Base-by-base conservation (phyloP, 2,329 filamentous ascomycete species). In the Cladorrhinum sp. region DNA sequence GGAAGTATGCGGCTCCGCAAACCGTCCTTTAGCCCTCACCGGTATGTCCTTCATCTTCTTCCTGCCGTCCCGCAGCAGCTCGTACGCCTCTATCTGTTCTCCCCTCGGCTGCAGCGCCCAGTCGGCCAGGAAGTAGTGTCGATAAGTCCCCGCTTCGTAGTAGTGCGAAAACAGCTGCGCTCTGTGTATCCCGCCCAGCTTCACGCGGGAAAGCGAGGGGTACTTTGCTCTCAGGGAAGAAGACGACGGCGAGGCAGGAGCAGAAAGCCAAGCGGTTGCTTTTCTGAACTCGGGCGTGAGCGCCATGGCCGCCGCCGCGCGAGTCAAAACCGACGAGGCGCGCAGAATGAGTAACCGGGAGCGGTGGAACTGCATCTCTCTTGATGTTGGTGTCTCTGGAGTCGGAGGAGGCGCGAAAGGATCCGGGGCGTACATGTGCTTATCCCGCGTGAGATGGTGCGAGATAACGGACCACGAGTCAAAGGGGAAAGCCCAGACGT, bases 401-500 rank as follows among this genome's bases (percentile, higher is more conserved):
- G 16, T 3, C 16, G 36, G 10, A 14, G 36, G 36, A 14, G 36
- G n/a, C n/a, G n/a, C 4, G 42, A 20, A 46, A 18, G 42, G n/a
- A 46, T 46, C 42, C 6, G 42, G 26, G 1, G 73, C 68, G 60
- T 79, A 79, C 50, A 75, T 63, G 49, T 70, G 62, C 1, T 69
- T 68, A n/a, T 71, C 72, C n/a, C 75, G 68, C 1, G 70, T 57
- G 1, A 79, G 69, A 56, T 79, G 77, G 6, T 75, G 70, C 6
- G 74, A 70, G 5, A 73, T 63, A 23, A 80, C 71, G 23, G 76
- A 78, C 75, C 74, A 79, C 2, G 76, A 72, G 61, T 79, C 77
- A 58, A 78, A 79, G 0, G 76, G 77, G 46, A 78, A 78, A 1
- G 76, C 76, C 71, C 74, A 77, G n/a, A 78, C 69, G 64, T 80